Percentiles rank a stretch among this genome's conserved stretches.
These are phyloP conservation scores for Penicillium coprophilum DNA, from an alignment of 495 filamentous ascomycete genomes.

Conservation along the genomic window DNA sequence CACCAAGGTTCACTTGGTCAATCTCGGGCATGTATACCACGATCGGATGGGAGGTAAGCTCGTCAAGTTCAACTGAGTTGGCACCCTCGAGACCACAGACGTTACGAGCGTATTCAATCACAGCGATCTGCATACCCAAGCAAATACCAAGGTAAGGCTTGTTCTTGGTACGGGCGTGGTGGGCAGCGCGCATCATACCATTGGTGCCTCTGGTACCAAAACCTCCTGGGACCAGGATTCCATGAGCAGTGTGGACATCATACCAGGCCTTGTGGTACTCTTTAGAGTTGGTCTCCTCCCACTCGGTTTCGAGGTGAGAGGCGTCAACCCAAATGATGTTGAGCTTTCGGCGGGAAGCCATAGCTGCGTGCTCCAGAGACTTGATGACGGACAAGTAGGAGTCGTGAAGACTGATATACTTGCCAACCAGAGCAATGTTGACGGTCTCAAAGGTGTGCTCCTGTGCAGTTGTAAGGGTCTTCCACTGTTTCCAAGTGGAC, in stretches of 20 bases:
- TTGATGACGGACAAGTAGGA: constrained; percentile 81
- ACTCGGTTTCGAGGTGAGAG: constrained; percentile 70
- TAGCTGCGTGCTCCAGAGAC: constrained; percentile 84
- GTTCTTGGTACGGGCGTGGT: constrained; percentile 79
- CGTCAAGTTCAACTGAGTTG: constrained; percentile 65
- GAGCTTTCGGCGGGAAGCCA: constrained; percentile 79
- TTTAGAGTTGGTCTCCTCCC: constrained; percentile 56
- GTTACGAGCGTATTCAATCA: constrained; percentile 83
- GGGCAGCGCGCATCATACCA: constrained; percentile 83
- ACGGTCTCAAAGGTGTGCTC: constrained; percentile 65
- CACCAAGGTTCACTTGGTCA: constrained; percentile 71
- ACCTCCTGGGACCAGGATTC: constrained; percentile 64
- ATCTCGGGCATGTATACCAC: constrained; percentile 94
- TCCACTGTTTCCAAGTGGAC: constrained; percentile 73
- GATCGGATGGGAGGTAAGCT: constrained; percentile 54
- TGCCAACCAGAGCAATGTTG: constrained; percentile 84
- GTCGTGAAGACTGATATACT: constrained; percentile 82
- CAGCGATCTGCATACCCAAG: constrained; percentile 91
- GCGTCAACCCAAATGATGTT: constrained; percentile 82
- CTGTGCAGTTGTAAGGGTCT: constrained; percentile 60
- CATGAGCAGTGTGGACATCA: constrained; percentile 65
- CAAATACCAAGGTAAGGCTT: constrained; percentile 89
- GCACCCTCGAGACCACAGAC: constrained; percentile 62
- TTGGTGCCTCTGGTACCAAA: constrained; percentile 80
- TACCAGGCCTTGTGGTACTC: constrained; percentile 91